These are phyloP conservation scores for Acacia confusa DNA, from an alignment of 306 rosid species.

Conservation along the genomic window DNA sequence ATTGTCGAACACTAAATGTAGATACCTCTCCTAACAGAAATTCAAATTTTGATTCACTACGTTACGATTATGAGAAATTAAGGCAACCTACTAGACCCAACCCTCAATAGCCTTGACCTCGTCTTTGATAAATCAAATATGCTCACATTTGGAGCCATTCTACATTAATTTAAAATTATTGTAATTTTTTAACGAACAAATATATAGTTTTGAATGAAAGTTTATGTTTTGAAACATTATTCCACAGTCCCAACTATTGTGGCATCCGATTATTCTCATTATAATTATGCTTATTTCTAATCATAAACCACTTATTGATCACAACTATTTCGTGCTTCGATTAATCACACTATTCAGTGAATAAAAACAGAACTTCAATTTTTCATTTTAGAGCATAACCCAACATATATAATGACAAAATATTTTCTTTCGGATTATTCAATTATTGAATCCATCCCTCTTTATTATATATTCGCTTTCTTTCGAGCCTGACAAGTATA, in stretches of 20 bases:
- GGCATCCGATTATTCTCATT: neutral
- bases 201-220: neutral
- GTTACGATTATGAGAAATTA: too few species aligned
- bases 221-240: neutral
- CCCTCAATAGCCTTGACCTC: too few species aligned
- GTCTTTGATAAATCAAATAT: too few species aligned
- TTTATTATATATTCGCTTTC: neutral
- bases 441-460: neutral
- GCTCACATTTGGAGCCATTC: too few species aligned
- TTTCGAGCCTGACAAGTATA: neutral
- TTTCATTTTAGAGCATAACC: neutral
- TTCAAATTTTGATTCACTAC: accelerated
- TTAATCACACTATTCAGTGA: neutral
- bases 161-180: too few species aligned
- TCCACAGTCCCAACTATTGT: neutral
- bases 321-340: neutral
- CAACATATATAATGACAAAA: neutral
- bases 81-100: accelerated
- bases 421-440: neutral
- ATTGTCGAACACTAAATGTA: too few species aligned
- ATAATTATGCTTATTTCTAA: neutral
- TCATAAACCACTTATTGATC: neutral
- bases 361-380: neutral
- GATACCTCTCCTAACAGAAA: accelerated
- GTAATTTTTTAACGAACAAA: neutral